These are phyloP conservation scores for Phytophthora syringae DNA, from an alignment of 352 stramenopile genomes.

Conservation along the genomic window DNA sequence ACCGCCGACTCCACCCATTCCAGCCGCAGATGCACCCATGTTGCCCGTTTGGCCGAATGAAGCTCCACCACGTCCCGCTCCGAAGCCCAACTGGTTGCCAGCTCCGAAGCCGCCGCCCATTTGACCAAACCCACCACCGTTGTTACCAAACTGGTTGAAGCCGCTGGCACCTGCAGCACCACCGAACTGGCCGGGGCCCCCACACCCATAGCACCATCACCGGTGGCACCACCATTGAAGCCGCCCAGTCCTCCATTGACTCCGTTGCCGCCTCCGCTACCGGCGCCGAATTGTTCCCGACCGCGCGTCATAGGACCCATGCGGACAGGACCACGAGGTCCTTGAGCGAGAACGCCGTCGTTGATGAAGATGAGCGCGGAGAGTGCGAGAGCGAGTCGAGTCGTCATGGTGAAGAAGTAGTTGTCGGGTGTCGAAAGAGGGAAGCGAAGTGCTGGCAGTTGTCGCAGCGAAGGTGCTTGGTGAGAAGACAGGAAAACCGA, in stretches of 20 bases:
- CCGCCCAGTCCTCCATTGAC: neutral
- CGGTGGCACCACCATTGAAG: neutral
- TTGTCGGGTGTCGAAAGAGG: neutral
- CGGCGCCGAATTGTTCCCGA: slow-evolving; percentile 26
- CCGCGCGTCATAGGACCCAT: slow-evolving; percentile 20
- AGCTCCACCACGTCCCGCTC: slow-evolving; percentile 6
- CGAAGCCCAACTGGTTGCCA: neutral
- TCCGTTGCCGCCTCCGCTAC: slow-evolving; percentile 1
- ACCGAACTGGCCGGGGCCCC: neutral
- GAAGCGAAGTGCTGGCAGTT: neutral
- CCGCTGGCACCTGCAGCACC: neutral
- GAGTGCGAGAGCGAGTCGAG: slow-evolving; percentile 27
- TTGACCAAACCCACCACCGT: neutral
- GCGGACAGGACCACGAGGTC: slow-evolving; percentile 18
- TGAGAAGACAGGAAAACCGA: slow-evolving; percentile 15
- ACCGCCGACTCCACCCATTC: neutral
- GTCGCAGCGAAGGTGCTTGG: slow-evolving; percentile 5
- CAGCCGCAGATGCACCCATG: too few species aligned
- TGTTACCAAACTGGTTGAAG: neutral
- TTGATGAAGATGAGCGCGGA: slow-evolving; percentile 22
- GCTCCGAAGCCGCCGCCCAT: neutral
- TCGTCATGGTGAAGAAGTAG: slow-evolving; percentile 13
- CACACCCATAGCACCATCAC: neutral
- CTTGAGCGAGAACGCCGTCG: slow-evolving; percentile 20
- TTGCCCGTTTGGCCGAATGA: neutral